phyloP scores from a whole-genome alignment of 163 green algal genomes.

The Prototheca stagnorum region DNA sequence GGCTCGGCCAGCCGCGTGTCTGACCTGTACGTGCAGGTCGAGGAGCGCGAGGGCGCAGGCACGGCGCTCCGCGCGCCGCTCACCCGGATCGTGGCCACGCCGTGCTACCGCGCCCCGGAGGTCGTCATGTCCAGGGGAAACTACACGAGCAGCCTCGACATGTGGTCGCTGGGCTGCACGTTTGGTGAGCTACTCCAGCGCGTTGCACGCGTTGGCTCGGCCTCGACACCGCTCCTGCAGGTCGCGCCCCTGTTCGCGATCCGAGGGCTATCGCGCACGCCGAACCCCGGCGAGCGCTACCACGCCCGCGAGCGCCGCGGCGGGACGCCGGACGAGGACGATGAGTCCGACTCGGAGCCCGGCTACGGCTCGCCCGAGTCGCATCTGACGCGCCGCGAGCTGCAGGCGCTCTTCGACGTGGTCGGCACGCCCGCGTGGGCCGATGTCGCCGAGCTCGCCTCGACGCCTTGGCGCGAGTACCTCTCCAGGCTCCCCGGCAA shows the following conservation, averaged over 20 bases:
- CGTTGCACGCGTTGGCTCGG: conserved; percentile 45
- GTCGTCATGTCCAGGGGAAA: conserved; percentile 70
- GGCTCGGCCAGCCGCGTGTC: neutral
- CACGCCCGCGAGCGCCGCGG: neutral
- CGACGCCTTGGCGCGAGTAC: conserved; percentile 50
- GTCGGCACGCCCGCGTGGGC: conserved; percentile 71
- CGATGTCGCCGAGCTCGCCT: conserved; percentile 47
- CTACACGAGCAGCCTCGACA: conserved; percentile 71
- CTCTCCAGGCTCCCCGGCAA: conserved; percentile 33
- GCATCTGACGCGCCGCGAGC: conserved; percentile 39
- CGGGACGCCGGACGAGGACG: conserved; percentile 1
- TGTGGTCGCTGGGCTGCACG: conserved; percentile 75
- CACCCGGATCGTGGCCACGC: conserved; percentile 67
- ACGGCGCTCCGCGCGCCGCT: conserved; percentile 32
- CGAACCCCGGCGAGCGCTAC: conserved; percentile 29
- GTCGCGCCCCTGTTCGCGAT: conserved; percentile 65
- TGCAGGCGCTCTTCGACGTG: conserved; percentile 67
- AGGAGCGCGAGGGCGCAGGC: neutral
- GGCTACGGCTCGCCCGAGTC: no score
- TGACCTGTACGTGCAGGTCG: conserved; percentile 11
- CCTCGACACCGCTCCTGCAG: conserved; percentile 56
- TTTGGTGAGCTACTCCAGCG: conserved; percentile 83
- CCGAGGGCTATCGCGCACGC: conserved; percentile 44
- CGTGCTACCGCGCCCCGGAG: conserved; percentile 67
- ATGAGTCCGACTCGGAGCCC: no score